Percentiles rank a stretch among this genome's conserved stretches.
phyloP scores from a whole-genome alignment of 345 rosid genomes.

The Trapa incisa region DNA sequence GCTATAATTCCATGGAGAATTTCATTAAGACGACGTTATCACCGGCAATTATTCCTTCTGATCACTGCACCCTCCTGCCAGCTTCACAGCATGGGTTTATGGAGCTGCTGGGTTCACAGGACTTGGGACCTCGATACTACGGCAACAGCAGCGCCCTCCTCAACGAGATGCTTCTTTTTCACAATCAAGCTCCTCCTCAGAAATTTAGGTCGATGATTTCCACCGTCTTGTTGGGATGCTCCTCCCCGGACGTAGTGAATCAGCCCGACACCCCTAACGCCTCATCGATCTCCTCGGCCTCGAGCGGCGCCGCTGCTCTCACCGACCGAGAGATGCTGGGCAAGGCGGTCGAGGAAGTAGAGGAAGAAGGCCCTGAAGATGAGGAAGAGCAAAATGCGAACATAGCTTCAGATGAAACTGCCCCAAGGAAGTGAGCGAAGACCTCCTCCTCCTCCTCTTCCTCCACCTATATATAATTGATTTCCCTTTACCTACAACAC shows the following conservation, averaged over 20 bases:
- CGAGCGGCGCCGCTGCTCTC: slow-evolving; percentile 39
- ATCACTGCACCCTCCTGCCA: no score
- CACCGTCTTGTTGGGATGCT: slow-evolving; percentile 20
- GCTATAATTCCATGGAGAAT: slow-evolving; percentile 3
- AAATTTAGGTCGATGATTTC: slow-evolving; percentile 1
- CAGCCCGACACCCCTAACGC: slow-evolving; percentile 84
- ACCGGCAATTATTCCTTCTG: background rate
- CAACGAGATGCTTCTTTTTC: slow-evolving; percentile 20
- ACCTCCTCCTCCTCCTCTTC: slow-evolving; percentile 2
- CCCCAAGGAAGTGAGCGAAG: slow-evolving; percentile 28
- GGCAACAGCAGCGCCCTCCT: slow-evolving; percentile 6
- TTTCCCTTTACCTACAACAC: background rate
- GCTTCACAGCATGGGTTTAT: slow-evolving; percentile 44
- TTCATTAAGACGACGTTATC: background rate
- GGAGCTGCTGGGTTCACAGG: slow-evolving; percentile 58
- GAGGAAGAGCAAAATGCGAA: slow-evolving; percentile 20
- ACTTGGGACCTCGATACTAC: slow-evolving; percentile 18
- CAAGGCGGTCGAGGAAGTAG: slow-evolving; percentile 28
- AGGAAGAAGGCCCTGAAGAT: slow-evolving; percentile 20
- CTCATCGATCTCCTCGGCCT: slow-evolving; percentile 73
- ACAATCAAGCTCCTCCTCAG: slow-evolving; percentile 7
- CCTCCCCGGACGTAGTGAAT: slow-evolving; percentile 30
- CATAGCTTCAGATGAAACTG: slow-evolving; percentile 5
- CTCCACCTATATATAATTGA: background rate
- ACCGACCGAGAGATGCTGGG: slow-evolving; percentile 30